Conservation (phyloP, 805 yeast genomes). For the Dipodascus albidus region DNA sequence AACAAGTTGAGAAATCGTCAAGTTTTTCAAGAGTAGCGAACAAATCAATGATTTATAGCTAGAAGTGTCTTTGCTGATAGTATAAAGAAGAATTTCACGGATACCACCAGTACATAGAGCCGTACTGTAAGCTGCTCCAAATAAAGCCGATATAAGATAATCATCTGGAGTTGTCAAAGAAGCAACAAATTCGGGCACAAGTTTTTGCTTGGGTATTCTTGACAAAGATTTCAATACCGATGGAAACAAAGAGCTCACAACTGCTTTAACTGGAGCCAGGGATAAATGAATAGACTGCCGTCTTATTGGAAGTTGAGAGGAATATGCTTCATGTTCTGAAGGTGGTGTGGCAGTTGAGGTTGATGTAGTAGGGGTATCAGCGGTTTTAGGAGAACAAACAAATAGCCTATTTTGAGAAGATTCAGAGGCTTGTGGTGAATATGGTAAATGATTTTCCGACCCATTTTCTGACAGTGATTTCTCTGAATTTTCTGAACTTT, state of each 20-base stretch:
- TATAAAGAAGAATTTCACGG: not conserved
- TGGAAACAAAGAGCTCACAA: not conserved
- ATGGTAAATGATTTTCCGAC: not conserved
- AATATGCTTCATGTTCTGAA: not conserved
- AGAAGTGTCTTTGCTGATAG: not conserved
- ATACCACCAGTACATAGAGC: not conserved
- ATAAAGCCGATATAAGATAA: not conserved
- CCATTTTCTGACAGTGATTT: not conserved
- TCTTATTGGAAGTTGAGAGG: not conserved
- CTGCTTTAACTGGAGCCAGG: not conserved
- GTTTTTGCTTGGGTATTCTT: not conserved
- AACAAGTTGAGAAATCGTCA: not conserved
- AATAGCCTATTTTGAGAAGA: not conserved
- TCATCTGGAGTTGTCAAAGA: not conserved
- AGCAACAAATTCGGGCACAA: not conserved
- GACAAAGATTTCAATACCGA: not conserved
- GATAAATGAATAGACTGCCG: not conserved
- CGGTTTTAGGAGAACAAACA: not conserved
- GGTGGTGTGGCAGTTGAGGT: not conserved
- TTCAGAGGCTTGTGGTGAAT: not conserved
- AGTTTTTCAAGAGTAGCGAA: not conserved
- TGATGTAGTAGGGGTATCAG: not conserved
- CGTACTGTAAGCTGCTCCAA: not conserved
- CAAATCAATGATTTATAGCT: not conserved
- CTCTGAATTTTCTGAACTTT: not conserved